These are phyloP conservation scores for Tuber calosporum DNA, from an alignment of 495 filamentous ascomycete genomes.

Conservation along the genomic window DNA sequence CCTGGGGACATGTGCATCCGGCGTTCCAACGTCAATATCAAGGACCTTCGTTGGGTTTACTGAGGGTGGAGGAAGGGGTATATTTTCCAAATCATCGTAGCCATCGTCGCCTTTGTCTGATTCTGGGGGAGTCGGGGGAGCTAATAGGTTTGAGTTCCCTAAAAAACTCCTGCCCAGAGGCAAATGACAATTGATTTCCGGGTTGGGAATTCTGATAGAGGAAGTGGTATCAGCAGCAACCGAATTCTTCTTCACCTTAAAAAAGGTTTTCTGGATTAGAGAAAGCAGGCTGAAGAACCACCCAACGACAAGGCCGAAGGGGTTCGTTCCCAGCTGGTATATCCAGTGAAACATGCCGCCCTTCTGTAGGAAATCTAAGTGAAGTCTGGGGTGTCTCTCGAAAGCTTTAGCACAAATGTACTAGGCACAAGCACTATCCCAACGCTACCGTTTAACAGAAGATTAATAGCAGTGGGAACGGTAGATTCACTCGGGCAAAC, in stretches of 20 bases:
- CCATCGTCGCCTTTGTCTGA: conserved; percentile 39
- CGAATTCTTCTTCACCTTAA: conserved; percentile 5
- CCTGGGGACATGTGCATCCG: conserved; percentile 76
- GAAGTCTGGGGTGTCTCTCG: neutral
- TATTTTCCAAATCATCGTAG: conserved; percentile 36
- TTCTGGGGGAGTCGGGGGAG: conserved; percentile 34
- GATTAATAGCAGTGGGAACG: neutral
- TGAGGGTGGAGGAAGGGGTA: conserved; percentile 68
- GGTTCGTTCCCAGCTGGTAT: conserved; percentile 9
- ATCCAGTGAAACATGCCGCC: neutral
- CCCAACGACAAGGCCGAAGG: conserved; percentile 7
- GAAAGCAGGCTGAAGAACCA: conserved; percentile 11
- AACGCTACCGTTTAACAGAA: neutral
- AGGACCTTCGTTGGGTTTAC: conserved; percentile 57
- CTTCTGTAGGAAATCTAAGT: neutral
- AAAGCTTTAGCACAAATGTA: neutral
- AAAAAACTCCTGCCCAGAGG: neutral
- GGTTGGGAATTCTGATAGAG: neutral
- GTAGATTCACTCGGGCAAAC: neutral
- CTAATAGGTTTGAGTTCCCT: neutral
- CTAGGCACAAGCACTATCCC: neutral
- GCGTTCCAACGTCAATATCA: conserved; percentile 69
- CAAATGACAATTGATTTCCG: neutral
- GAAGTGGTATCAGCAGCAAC: neutral
- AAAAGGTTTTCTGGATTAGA: conserved; percentile 1